Evolutionary conservation across 2,329 filamentous ascomycete species (phyloP), one percentile per base, ranked within the genome.

Genomic region (Coniochaeta sp.): DNA sequence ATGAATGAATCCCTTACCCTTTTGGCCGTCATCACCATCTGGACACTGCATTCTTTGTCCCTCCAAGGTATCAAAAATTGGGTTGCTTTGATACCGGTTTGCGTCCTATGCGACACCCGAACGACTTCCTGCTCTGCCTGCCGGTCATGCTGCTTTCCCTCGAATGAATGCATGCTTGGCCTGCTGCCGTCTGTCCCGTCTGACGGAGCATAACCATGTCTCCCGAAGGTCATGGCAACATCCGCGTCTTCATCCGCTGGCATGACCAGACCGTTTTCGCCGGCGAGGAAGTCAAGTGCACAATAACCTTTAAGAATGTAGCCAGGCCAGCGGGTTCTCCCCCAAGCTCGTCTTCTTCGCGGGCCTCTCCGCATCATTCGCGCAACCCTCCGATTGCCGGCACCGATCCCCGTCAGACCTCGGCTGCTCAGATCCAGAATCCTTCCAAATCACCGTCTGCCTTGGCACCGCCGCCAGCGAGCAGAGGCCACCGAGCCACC

Each of bases 231-330:
- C 68, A 73, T 63, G 42, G 78, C 76, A 93, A 96, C 79, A 91
- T 99, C 73, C 90, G 93, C 74, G 93, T 97, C 75, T 96, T 93
- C 74, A 91, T 99, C 74, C 88, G 89, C 77, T 99, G 93, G 90
- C 89, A 91, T 73, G 90, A 96, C 72, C 88, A 93, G 74, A 93
- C 90, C 63, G 91, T 99, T 69, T 99, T 98, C 77, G 91, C 95
- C 60, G 95, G 95, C 75, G 95, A 99, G 80, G 89, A 96, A 71
- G 85, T 98, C 70, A 90, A 93, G 77, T 98, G 95, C 76, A 92
- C 88, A 66, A 96, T 99, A 73, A 97, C 91, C 57, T 99, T 99
- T 78, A 93, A 89, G 76, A 99, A 99, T 73, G 83, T 93, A 64
- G 81, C 85, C 47, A 57, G 77, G 75, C 42, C 65, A 73, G 59